Evolutionary conservation across 768 basidiomycete genomes (phyloP).

Genomic region (Termitomyces sp.): DNA sequence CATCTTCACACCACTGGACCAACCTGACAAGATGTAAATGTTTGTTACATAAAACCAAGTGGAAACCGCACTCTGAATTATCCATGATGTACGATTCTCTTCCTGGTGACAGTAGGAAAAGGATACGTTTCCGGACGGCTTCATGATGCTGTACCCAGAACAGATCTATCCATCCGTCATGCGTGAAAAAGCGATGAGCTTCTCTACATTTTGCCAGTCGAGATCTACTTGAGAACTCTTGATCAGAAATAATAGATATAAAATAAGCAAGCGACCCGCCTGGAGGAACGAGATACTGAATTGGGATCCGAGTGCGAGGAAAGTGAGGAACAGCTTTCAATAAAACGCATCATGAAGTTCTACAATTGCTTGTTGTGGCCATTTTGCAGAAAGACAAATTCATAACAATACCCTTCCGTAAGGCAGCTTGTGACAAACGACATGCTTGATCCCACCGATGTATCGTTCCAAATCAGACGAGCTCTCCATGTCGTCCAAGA

Average conservation of each 20-base stretch:
- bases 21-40: background rate
- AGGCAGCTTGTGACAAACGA: background rate
- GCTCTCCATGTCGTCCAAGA: background rate
- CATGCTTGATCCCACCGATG: background rate
- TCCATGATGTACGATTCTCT: background rate
- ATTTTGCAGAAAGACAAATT: background rate
- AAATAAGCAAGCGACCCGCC: background rate
- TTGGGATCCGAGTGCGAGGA: background rate
- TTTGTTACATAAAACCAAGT: background rate
- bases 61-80: background rate
- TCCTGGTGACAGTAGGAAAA: background rate
- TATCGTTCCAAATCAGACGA: background rate
- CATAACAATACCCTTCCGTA: slow-evolving; percentile 7
- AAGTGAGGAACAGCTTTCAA: background rate
- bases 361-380: background rate
- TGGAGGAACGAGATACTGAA: background rate
- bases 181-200: background rate
- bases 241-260: background rate
- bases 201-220: slow-evolving; percentile 1
- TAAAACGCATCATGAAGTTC: background rate
- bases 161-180: background rate
- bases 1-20: slow-evolving; percentile 7
- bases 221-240: background rate
- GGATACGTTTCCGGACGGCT: background rate
- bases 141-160: slow-evolving; percentile 8